phyloP scores from a whole-genome alignment of 2,329 filamentous ascomycete species.

The Cladorrhinum sp. region DNA sequence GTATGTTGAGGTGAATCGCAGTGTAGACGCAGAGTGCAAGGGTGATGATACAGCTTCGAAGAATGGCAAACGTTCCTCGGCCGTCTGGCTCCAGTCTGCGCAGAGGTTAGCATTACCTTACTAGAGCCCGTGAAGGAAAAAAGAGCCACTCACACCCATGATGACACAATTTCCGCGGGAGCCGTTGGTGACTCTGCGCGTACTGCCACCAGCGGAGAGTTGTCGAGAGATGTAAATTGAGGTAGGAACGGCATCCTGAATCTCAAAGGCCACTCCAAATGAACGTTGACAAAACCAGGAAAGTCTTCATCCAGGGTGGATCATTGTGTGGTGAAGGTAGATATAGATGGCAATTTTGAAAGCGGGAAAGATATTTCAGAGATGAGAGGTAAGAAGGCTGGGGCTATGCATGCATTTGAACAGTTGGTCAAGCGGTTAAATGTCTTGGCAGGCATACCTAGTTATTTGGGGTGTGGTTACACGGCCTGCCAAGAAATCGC shows the following conservation, averaged over 20 bases:
- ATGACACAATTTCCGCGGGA: background rate
- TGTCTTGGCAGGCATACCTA: no score
- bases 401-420: no score
- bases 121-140: background rate
- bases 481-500: no score
- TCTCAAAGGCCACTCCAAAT: background rate
- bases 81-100: conserved; percentile 7
- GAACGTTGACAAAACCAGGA: no score
- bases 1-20: conserved; percentile 16
- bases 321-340: no score
- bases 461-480: no score
- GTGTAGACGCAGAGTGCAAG: conserved; percentile 12
- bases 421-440: no score
- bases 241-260: background rate
- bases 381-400: no score
- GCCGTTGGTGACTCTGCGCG: background rate
- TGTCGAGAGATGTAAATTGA: background rate
- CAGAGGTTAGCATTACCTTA: background rate
- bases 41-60: conserved; percentile 12
- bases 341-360: no score
- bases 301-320: no score
- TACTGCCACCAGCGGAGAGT: background rate
- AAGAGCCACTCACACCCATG: background rate
- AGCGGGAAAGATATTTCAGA: no score
- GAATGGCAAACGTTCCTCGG: conserved; percentile 8